Conservation (phyloP, 768 basidiomycete genomes). For the Lactarius evosmus region DNA sequence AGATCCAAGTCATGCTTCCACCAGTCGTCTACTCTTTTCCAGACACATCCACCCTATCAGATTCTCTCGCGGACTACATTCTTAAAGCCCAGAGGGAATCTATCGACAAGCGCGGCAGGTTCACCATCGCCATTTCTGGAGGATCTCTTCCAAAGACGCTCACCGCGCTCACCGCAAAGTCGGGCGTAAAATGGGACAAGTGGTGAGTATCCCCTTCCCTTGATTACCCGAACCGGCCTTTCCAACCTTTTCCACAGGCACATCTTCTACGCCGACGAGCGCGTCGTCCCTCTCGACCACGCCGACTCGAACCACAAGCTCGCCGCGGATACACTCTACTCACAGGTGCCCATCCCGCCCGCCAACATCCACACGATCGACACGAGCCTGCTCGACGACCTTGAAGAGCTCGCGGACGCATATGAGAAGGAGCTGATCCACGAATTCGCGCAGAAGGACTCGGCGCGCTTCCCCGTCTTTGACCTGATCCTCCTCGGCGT, state of each 20-base stretch:
- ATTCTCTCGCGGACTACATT: constrained; percentile 76
- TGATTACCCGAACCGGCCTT: background rate
- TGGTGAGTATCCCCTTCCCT: constrained; percentile 53
- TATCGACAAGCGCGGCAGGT: constrained; percentile 82
- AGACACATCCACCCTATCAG: constrained; percentile 49
- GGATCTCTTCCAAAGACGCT: constrained; percentile 88
- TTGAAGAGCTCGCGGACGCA: constrained; percentile 76
- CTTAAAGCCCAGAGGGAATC: constrained; percentile 86
- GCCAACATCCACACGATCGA: constrained; percentile 86
- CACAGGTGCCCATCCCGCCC: constrained; percentile 73
- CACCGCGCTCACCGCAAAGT: constrained; percentile 58
- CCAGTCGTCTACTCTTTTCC: constrained; percentile 72
- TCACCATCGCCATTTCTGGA: constrained; percentile 92
- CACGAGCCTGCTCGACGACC: constrained; percentile 56
- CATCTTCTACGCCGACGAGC: constrained; percentile 96
- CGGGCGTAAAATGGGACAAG: constrained; percentile 84
- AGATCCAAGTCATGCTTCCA: background rate
- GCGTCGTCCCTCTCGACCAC: constrained; percentile 89
- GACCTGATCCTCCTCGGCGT: constrained; percentile 96
- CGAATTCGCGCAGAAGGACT: constrained; percentile 89
- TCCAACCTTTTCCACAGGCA: constrained; percentile 57
- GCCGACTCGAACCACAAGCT: constrained; percentile 88
- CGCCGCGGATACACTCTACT: constrained; percentile 70
- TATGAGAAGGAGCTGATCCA: constrained; percentile 83
- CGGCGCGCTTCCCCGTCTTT: constrained; percentile 95